Evolutionary conservation across 305 asterid species (phyloP), one percentile per base, ranked within the genome.

Genomic region (Andrographis paniculata): DNA sequence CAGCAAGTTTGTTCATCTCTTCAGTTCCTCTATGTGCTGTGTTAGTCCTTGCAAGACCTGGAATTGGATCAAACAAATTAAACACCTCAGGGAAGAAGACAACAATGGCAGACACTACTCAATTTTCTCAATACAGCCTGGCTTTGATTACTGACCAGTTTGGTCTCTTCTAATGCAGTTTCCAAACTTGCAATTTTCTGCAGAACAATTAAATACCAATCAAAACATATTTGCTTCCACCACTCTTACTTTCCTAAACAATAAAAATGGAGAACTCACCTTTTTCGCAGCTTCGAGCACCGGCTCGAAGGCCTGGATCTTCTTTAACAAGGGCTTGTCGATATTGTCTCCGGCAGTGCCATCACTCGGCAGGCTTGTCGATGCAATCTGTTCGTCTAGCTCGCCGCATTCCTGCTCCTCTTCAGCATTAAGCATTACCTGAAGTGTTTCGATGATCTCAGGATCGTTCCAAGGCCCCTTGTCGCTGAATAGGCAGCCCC

Each of bases 391-490:
- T n/a, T n/a, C n/a, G n/a, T n/a, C n/a, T n/a, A n/a, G n/a, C n/a
- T n/a, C n/a, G n/a, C n/a, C n/a, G 11, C 47, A 59, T 12, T 52
- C 71, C 16, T 42, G 14, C 8, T 5, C 3, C 4, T 5, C 38
- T 20, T 64, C 73, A 9, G 68, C 78, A 0, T 49, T 46, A n/a
- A n/a, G n/a, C n/a, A n/a, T n/a, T n/a, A n/a, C n/a, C n/a, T 73
- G 68, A 45, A 76, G 69, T 42, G 56, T 58, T 37, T 55, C 49
- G 45, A 67, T 66, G 33, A 69, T 71, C 24, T 75, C 66, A 22
- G 84, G 84, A 45, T 83, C 82, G 53, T 68, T 77, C 94, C 94
- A 83, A 2, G 94, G 94, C 43, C 94, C 94, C 55, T 72, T 79
- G 33, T 83, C 91, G 5, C 80, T 77, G n/a, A 72, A 70, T 20